A percentile compares a stretch with the other conserved stretches of the same genome.
Evolutionary conservation across 2,329 filamentous ascomycete species (phyloP).

Genomic region (Microsporum ferrugineum): DNA sequence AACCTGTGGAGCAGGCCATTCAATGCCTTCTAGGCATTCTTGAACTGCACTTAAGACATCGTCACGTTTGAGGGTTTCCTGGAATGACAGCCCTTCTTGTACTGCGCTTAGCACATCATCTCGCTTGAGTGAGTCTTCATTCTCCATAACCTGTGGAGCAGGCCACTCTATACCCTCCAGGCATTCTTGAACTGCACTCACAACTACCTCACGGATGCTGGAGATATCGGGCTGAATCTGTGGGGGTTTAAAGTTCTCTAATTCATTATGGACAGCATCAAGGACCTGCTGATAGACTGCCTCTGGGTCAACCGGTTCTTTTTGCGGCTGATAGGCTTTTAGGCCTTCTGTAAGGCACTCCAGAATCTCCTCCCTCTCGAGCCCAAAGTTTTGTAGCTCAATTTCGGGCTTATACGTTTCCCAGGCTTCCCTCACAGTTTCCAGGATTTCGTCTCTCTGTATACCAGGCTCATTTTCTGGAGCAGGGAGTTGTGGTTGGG

Average conservation of each 20-base stretch:
- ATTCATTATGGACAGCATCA: constrained; percentile 69
- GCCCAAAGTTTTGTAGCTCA: constrained; percentile 75
- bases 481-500: constrained; percentile 43
- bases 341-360: constrained; percentile 78
- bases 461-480: constrained; percentile 41
- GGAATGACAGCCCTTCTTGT: constrained; percentile 22
- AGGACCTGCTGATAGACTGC: constrained; percentile 77
- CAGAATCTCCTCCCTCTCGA: constrained; percentile 83
- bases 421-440: constrained; percentile 80
- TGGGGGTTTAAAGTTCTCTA: constrained; percentile 70
- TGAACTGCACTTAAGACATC: constrained; percentile 54
- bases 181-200: constrained; percentile 73
- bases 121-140: constrained; percentile 11
- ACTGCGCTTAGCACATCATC: constrained; percentile 20
- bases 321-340: constrained; percentile 52
- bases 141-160: constrained; percentile 35
- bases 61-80: constrained; percentile 42
- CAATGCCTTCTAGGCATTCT: constrained; percentile 80
- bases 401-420: constrained; percentile 92
- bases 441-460: constrained; percentile 71
- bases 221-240: constrained; percentile 56
- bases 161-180: constrained; percentile 75
- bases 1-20: constrained; percentile 7
- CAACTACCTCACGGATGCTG: constrained; percentile 70
- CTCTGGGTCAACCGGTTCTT: constrained; percentile 37